These are phyloP conservation scores for Chiua virens DNA, from an alignment of 768 basidiomycete species.

Conservation along the genomic window DNA sequence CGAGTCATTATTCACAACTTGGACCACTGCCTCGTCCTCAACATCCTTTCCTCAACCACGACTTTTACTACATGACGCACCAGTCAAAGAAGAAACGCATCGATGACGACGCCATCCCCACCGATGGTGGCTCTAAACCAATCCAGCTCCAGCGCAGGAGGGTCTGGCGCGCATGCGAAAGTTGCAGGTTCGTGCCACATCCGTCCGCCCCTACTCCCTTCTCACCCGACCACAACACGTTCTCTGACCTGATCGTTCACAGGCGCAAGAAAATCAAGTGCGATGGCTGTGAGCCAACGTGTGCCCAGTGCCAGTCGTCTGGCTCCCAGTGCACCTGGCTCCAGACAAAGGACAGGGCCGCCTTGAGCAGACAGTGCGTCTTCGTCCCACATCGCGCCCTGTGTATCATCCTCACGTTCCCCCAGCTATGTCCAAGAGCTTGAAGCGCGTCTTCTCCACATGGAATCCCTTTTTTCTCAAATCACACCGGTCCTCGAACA, in stretches of 20 bases:
- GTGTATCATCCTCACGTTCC: constrained; percentile 17
- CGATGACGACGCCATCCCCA: constrained; percentile 50
- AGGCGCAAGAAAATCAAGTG: constrained; percentile 95
- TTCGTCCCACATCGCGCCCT: background rate
- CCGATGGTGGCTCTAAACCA: constrained; percentile 65
- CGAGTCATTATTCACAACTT: constrained; percentile 21
- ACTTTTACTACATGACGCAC: constrained; percentile 47
- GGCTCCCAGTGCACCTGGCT: constrained; percentile 84
- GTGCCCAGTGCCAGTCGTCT: constrained; percentile 75
- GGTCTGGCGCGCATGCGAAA: constrained; percentile 90
- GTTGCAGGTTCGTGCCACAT: constrained; percentile 64
- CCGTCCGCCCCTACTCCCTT: background rate
- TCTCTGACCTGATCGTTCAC: constrained; percentile 19
- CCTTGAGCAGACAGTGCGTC: constrained; percentile 84
- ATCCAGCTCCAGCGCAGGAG: constrained; percentile 74
- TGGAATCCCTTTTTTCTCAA: constrained; percentile 85
- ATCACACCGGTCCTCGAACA: constrained; percentile 78
- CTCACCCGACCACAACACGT: constrained; percentile 15
- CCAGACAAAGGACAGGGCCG: constrained; percentile 89
- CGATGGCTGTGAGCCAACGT: constrained; percentile 84
- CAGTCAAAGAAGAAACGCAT: constrained; percentile 78
- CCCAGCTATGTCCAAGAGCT: constrained; percentile 88
- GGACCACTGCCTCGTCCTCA: constrained; percentile 18
- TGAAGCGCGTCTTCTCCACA: constrained; percentile 81
- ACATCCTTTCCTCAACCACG: constrained; percentile 39